phyloP scores from a whole-genome alignment of 2,329 filamentous ascomycete genomes.

The Penicillium sp. region DNA sequence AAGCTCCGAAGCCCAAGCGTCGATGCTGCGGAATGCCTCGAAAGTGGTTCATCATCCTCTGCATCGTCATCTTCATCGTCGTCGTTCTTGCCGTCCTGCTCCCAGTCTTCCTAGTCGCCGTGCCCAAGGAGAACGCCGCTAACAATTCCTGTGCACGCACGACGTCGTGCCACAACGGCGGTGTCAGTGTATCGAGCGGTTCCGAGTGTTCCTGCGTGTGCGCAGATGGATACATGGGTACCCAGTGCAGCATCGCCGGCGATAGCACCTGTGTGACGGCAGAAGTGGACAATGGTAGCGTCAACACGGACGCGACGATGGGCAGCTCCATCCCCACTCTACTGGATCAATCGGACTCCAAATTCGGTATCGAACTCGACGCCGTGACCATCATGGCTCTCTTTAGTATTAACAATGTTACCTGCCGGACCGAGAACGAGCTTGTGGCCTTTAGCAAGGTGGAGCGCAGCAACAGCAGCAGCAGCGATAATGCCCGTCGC shows the following conservation, averaged over 20 bases:
- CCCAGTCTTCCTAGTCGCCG: constrained; percentile 64
- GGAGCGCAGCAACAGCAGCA: constrained; percentile 11
- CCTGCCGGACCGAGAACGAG: constrained; percentile 82
- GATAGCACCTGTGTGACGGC: constrained; percentile 59
- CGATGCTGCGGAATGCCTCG: constrained; percentile 81
- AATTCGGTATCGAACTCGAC: constrained; percentile 76
- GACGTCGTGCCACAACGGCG: constrained; percentile 74
- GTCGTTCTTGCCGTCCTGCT: constrained; percentile 80
- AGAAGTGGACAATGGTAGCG: constrained; percentile 39
- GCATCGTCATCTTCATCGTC: constrained; percentile 67
- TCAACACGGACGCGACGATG: constrained; percentile 68
- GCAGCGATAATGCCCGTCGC: constrained; percentile 29
- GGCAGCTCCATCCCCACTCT: constrained; percentile 77
- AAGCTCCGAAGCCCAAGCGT: constrained; percentile 43
- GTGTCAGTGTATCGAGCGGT: constrained; percentile 68
- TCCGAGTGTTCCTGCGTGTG: constrained; percentile 82
- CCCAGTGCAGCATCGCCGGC: constrained; percentile 53
- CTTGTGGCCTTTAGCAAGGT: constrained; percentile 77
- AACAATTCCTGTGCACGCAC: constrained; percentile 56
- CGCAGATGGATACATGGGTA: constrained; percentile 78
- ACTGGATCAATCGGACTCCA: constrained; percentile 62
- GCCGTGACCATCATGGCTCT: constrained; percentile 69
- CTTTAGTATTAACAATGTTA: constrained; percentile 73
- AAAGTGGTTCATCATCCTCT: constrained; percentile 70
- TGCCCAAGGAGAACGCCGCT: constrained; percentile 52